These are phyloP conservation scores for Ceratobasidium theobromae DNA, from an alignment of 1,284 basidiomycete genomes.

Conservation along the genomic window DNA sequence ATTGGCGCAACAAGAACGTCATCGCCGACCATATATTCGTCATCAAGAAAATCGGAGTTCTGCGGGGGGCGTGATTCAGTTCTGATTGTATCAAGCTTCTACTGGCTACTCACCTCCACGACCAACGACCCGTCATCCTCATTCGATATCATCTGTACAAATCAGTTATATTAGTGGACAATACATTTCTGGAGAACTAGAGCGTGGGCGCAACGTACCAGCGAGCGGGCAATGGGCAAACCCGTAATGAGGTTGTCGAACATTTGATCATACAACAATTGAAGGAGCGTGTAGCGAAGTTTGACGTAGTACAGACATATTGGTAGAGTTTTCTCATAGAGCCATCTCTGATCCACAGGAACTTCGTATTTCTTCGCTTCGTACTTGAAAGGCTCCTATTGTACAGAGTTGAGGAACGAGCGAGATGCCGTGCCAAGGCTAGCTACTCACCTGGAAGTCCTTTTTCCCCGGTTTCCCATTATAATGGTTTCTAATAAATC, in stretches of 20 bases:
- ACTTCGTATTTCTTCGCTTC: constrained; percentile 4
- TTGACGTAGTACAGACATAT: constrained; percentile 30
- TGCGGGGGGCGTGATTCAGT: neutral
- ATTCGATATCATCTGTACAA: constrained; percentile 20
- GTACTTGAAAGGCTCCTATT: constrained; percentile 23
- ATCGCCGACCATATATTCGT: constrained; percentile 32
- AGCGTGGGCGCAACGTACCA: neutral
- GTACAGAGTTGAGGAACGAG: neutral
- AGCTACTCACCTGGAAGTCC: constrained; percentile 23
- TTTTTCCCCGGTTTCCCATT: constrained; percentile 27
- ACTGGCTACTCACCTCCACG: constrained; percentile 2
- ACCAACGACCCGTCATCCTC: constrained; percentile 14
- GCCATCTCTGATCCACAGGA: constrained; percentile 28
- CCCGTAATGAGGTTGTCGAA: constrained; percentile 31
- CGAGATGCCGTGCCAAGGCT: neutral
- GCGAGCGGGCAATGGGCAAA: constrained; percentile 29
- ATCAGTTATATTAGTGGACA: neutral
- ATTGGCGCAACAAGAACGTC: constrained; percentile 29
- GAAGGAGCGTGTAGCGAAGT: constrained; percentile 27
- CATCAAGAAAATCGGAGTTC: constrained; percentile 27
- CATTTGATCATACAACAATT: constrained; percentile 32
- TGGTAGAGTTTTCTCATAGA: constrained; percentile 9
- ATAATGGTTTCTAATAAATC: constrained; percentile 21
- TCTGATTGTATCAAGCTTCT: neutral
- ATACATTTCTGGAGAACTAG: neutral